Conservation (phyloP, 2,329 filamentous ascomycete species). For the Colletotrichum scovillei region DNA sequence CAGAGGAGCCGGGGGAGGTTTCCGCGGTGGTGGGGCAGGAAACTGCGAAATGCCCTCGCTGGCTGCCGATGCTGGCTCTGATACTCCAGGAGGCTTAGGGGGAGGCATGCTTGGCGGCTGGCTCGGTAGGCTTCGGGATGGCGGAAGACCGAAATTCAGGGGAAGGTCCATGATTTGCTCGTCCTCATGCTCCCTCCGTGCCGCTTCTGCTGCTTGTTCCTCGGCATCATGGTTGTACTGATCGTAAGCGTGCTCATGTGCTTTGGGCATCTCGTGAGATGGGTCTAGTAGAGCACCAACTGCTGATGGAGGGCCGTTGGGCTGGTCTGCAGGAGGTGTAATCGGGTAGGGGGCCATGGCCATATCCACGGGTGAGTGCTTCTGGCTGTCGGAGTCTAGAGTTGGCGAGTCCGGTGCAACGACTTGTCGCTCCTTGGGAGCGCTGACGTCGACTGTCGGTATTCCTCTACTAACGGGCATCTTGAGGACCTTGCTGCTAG, state of each 20-base stretch:
- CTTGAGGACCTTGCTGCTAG: constrained; percentile 28
- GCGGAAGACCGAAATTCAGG: constrained; percentile 63
- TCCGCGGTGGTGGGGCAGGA: constrained; percentile 74
- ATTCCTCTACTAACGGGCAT: constrained; percentile 38
- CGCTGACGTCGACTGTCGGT: constrained; percentile 42
- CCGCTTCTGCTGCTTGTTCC: constrained; percentile 58
- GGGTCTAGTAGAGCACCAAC: constrained; percentile 66
- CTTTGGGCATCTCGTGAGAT: constrained; percentile 68
- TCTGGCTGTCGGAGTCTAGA: constrained; percentile 61
- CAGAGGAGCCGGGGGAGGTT: constrained; percentile 86
- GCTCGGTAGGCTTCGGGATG: constrained; percentile 66
- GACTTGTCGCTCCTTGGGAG: constrained; percentile 45
- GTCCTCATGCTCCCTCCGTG: constrained; percentile 58
- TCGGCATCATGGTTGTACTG: constrained; percentile 67
- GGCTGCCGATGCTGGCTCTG: constrained; percentile 56
- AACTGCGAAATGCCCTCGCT: constrained; percentile 63
- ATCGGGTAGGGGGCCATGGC: constrained; percentile 72
- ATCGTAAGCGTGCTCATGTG: constrained; percentile 69
- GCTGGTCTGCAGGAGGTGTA: constrained; percentile 69
- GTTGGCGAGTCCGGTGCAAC: constrained; percentile 60
- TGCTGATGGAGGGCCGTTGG: constrained; percentile 52
- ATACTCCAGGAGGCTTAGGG: constrained; percentile 59
- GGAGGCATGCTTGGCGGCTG: constrained; percentile 63
- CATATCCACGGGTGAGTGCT: constrained; percentile 69
- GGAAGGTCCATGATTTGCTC: constrained; percentile 57